Evolutionary conservation across 345 rosid genomes (phyloP), one percentile per base, ranked within the genome.

Genomic region (Eucalyptus marginata): DNA sequence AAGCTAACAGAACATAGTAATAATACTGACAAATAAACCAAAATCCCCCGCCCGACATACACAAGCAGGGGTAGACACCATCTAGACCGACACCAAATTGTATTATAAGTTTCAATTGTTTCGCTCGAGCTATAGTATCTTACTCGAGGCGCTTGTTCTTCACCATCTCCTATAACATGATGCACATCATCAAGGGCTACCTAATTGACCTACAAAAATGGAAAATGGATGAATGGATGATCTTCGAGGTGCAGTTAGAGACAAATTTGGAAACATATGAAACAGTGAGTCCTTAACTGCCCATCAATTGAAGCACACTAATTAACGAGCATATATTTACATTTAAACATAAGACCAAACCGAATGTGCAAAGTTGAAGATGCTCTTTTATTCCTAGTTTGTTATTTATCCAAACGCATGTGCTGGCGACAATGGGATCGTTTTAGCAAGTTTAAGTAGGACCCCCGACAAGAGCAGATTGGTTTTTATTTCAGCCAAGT

Each of bases 51-150:
- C 17, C 52, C 18, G 18, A 50, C 52, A 50, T 50, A 50, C 52
- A 50, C 52, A 0, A 50, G 17, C 52, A 50, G 18, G 8, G 40
- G n/a, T 10, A n/a, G 79, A 3, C 17, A 97, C 99, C 98, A 92
- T 94, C 99, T 15, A 97, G 94, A 80, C 98, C 97, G 90, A 97
- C 97, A 90, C 98, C 99, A 76, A 62, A 97, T 92, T 96, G 99
- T 96, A 97, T 93, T 85, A 96, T 71, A 88, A 97, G 93, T 93
- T 95, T 97, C 98, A 95, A 93, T 83, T 91, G 92, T 80, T 86
- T 92, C 10, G 97, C 98, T 89, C 89, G 94, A 81, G 96, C 93
- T 81, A 97, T 91, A 59, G 93, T 89, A 91, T 88, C 90, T 25
- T 96, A 93, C 93, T 95, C 94, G 12, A 97, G 56, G 89, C 18